Evolutionary conservation across 306 rosid species (phyloP), one percentile per base, ranked within the genome.

Genomic region (Benincasa hispida): DNA sequence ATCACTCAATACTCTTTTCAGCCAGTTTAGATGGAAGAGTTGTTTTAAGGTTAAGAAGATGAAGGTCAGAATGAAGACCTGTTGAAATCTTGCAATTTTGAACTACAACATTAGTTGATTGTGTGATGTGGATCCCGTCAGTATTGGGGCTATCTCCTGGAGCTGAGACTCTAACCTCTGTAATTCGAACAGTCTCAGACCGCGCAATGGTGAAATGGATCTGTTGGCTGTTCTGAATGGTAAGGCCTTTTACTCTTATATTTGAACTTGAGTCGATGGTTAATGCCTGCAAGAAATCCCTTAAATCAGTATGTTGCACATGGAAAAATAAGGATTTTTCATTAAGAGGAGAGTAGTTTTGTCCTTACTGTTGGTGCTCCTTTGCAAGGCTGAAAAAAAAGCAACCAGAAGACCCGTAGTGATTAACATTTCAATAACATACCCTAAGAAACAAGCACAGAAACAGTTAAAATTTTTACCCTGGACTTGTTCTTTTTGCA

Each of bases 401-500:
- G 47, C 60, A 35, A 35, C 7, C 57, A 48, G 9, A 75, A 39
- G 42, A 63, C 42, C 18, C 50, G 61, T 28, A 25, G 19, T 28
- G 56, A 50, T 50, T 30, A 48, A 21, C 47, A 47, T 72, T 72
- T 72, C 61, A 28, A 72, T 30, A 3, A 27, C 47, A 9, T 48
- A 19, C 47, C 45, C 10, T 17, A 50, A 53, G 60, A 79, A 61
- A 22, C 6, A 11, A 6, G 48, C 81, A 41, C 42, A 42, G 79
- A 59, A 54, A 62, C 2, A 14, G 25, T 9, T 61, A 10, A 48
- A 67, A 72, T 34, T 37, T 4, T 78, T 90, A 95, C 99, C 80
- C 88, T 95, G 57, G 97, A 53, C 83, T 87, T 95, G 88, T 95
- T 90, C 85, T 83, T 95, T 82, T 95, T 95, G 86, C 99, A 95